Evolutionary conservation across 139 green algal genomes (phyloP), one percentile per base, ranked within the genome.

Genomic region (Chlamydomonas schloesseri): DNA sequence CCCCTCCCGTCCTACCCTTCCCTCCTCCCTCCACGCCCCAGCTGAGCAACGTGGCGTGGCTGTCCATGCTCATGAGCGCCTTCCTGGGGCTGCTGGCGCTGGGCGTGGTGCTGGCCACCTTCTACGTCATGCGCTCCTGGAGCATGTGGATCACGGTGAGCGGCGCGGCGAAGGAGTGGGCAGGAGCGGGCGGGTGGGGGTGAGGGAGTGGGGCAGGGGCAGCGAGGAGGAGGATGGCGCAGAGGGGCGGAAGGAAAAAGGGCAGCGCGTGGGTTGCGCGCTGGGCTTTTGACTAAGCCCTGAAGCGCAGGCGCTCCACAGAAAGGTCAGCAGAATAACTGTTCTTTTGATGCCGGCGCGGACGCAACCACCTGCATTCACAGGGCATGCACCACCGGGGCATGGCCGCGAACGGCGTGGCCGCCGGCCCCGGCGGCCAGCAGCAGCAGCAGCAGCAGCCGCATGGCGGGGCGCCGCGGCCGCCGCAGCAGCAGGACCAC

Each of bases 31-130:
- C 42, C 42, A 8, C 29, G 28, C 46, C 42, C 13, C 87, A 94
- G 89, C 73, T 93, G 55, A 88, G 85, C 33, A 72, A 65, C 6
- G 72, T 85, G 23, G 86, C 94, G 24, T 97, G 92, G 93, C 86
- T 97, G 26, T 93, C 85, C 53, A 94, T 96, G 88, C 79, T 97
- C 36, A 93, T 97, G 89, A 90, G 68, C 28, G 92, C 92, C 1
- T 89, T 95, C 18, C 88, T 95, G 46, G 95, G 93, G 24, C 82
- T 96, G 65, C 72, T 97, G 82, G 91, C 91, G 18, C 84, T 97
- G 37, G 90, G 88, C 0, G 82, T 97, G 10, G 90, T 97, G 65
- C 78, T 96, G 68, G 89, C 90, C 34, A 94, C 92, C 20, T 96
- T 97, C 62, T 96, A 94, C 73, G 84, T 89, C 18, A 92, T 92